Evolutionary conservation across 2,329 filamentous ascomycete species (phyloP).

Genomic region (Orbilia brochopaga): DNA sequence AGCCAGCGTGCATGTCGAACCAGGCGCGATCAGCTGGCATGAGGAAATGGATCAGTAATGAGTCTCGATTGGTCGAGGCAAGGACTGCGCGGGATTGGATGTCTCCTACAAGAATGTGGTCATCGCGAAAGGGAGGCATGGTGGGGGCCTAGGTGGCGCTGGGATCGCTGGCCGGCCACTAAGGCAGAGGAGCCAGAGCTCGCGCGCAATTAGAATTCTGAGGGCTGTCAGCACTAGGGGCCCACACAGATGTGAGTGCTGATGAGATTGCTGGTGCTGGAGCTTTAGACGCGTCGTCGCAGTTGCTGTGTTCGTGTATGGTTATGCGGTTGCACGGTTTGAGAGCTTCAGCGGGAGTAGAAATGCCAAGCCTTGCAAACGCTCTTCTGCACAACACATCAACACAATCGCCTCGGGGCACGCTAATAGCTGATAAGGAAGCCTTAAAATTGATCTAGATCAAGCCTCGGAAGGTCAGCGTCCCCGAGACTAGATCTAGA

Average conservation of each 20-base stretch:
- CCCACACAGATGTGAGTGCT: neutral
- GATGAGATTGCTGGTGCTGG: constrained; percentile 1
- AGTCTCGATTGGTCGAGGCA: neutral
- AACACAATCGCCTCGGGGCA: too few species aligned
- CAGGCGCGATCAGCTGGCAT: constrained; percentile 72
- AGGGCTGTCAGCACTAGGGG: neutral
- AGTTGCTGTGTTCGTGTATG: constrained; percentile 5
- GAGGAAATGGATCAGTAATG: constrained; percentile 9
- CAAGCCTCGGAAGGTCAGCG: too few species aligned
- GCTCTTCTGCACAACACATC: neutral
- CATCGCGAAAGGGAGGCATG: constrained; percentile 54
- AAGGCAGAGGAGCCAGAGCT: neutral
- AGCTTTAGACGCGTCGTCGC: constrained; percentile 26
- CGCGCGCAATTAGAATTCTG: neutral
- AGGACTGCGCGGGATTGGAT: neutral
- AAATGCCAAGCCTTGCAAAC: constrained; percentile 10
- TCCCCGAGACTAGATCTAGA: too few species aligned
- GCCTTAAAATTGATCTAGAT: too few species aligned
- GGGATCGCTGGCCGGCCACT: neutral
- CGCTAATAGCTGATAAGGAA: too few species aligned
- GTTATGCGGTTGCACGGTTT: too few species aligned
- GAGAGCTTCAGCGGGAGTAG: neutral
- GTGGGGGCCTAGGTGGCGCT: neutral
- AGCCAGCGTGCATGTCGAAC: constrained; percentile 86
- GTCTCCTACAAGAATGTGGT: constrained; percentile 54